Base-by-base conservation (phyloP, 257 asterid species). In the Salvia rosmarinus region DNA sequence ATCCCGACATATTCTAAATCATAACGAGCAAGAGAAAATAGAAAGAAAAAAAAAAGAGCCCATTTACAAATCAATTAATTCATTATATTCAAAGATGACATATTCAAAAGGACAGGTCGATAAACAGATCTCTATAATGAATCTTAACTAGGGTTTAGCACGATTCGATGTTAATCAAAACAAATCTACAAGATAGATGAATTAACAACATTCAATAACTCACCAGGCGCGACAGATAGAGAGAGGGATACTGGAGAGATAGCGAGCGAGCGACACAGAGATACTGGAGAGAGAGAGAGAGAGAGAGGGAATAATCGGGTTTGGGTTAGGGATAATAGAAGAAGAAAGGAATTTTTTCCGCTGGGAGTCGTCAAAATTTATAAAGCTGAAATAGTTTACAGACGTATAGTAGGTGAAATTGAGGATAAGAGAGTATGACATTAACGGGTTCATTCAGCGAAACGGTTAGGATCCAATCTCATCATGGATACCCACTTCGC, bases 351-450 rank as follows among this genome's bases (percentile, higher is more conserved):
- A 56, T 61, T 64, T 77, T 66, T 47, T 32, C 11, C 25, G 64
- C 10, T 2, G 51, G 6, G 40, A 82, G 76, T 35, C 72, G 68
- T 67, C 42, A 39, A 64, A 3, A 28, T 46, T 28, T 73, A 74
- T 63, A 64, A 64, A 72, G 34, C 74, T 66, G 54, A 21, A 60
- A 57, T 21, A 39, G 57, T 32, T 21, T 13, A 11, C 2, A 51
- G 70, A 32, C 28, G 64, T 0, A 64, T 62, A 67, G 77, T 66
- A 62, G 84, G 83, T 67, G 87, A 72, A 82, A 59, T 64, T 51
- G 74, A 82, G 81, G 90, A 86, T 87, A 80, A 84, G 84, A 73
- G 80, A 13, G 10, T n/a, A 55, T 12, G 34, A 23, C 58, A 75
- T 81, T 68, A 55, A 75, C 84, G 76, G 72, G 56, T 40, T 47